Evolutionary conservation across 2,329 filamentous ascomycete species (phyloP).

Genomic region (Scorias spongiosa): DNA sequence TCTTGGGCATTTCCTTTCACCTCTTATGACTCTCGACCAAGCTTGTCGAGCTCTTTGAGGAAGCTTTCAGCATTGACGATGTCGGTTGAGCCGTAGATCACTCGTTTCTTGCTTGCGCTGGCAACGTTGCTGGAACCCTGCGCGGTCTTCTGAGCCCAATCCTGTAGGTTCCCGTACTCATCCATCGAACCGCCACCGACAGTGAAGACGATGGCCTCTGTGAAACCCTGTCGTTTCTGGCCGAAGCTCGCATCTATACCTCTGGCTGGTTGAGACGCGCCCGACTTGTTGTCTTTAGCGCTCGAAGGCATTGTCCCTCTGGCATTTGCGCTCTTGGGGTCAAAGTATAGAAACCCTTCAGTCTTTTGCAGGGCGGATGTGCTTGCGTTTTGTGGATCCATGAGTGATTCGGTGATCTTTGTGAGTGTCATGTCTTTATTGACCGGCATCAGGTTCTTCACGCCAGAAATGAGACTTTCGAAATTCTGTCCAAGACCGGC

Average conservation of each 20-base stretch:
- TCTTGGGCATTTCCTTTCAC: neutral
- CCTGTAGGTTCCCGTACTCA: constrained; percentile 92
- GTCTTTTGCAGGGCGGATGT: constrained; percentile 91
- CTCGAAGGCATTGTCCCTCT: constrained; percentile 80
- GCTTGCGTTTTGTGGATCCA: constrained; percentile 84
- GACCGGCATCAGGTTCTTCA: constrained; percentile 94
- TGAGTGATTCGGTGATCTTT: constrained; percentile 94
- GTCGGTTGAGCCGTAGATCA: constrained; percentile 90
- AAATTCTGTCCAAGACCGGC: constrained; percentile 77
- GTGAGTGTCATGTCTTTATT: constrained; percentile 94
- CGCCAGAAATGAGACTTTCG: constrained; percentile 83
- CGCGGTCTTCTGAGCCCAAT: constrained; percentile 73
- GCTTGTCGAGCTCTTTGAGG: constrained; percentile 40
- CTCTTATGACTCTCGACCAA: constrained; percentile 37
- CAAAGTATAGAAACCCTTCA: constrained; percentile 93
- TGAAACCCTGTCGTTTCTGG: constrained; percentile 47
- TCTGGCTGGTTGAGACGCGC: constrained; percentile 23
- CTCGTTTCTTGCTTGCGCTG: constrained; percentile 52
- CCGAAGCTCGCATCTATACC: constrained; percentile 78
- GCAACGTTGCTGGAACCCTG: constrained; percentile 34
- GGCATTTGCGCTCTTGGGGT: constrained; percentile 83
- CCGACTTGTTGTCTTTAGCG: constrained; percentile 30
- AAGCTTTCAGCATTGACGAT: constrained; percentile 49
- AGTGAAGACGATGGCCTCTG: constrained; percentile 26
- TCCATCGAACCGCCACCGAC: constrained; percentile 91